A percentile compares a stretch with the other conserved stretches of the same genome.
phyloP scores from a whole-genome alignment of 495 filamentous ascomycete species.

The Rhypophila decipiens region DNA sequence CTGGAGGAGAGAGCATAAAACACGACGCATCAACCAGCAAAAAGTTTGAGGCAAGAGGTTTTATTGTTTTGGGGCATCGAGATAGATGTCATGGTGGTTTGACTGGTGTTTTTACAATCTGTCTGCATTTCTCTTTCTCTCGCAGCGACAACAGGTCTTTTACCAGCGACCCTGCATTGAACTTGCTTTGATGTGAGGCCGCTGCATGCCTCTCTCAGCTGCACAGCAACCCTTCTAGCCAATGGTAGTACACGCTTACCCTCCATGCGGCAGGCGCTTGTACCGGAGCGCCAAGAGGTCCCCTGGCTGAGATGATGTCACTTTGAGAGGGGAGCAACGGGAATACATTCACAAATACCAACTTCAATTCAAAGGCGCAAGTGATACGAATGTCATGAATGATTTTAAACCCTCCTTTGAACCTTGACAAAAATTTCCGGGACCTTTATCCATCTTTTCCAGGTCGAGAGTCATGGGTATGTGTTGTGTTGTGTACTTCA shows the following conservation, averaged over 20 bases:
- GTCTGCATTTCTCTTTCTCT: neutral
- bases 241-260: conserved; percentile 7
- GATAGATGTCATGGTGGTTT: conserved; percentile 7
- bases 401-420: too few relatives aligned
- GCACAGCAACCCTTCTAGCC: neutral
- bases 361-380: too few relatives aligned
- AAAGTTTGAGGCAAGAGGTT: conserved; percentile 2
- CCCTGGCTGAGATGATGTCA: too few relatives aligned
- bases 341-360: too few relatives aligned
- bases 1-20: too few relatives aligned
- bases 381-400: too few relatives aligned
- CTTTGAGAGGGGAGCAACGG: neutral
- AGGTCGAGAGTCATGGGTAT: too few relatives aligned
- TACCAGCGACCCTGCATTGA: conserved; percentile 1
- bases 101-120: neutral
- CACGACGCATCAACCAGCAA: too few relatives aligned
- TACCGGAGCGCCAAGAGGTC: neutral
- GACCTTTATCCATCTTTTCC: too few relatives aligned
- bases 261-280: neutral
- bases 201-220: conserved; percentile 5
- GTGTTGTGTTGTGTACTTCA: too few relatives aligned
- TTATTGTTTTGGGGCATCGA: neutral
- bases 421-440: too few relatives aligned
- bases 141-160: neutral
- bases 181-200: neutral